A percentile compares a stretch with the other conserved stretches of the same genome.
Evolutionary conservation across 208 protist species (phyloP).

Genomic region (Acanthamoeba sp.): DNA sequence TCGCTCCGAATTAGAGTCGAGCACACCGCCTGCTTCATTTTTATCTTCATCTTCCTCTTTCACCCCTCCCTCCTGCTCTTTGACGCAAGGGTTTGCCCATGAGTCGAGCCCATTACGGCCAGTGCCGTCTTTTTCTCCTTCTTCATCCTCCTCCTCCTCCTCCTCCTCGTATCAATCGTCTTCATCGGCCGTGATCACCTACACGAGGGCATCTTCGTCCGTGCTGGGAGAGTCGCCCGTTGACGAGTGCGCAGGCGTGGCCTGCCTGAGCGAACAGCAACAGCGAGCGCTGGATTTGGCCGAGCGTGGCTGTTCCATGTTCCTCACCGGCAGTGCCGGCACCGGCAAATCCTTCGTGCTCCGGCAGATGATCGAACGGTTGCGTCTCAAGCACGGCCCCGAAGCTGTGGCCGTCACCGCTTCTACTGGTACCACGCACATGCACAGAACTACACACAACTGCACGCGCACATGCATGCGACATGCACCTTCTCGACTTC

Average conservation of each 20-base stretch:
- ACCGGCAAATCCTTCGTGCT: conserved; percentile 87
- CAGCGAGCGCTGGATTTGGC: conserved; percentile 29
- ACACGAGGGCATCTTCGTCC: neutral
- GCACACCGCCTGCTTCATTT: too few relatives aligned
- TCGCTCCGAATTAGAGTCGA: neutral
- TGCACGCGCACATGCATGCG: neutral
- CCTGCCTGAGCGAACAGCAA: conserved; percentile 66
- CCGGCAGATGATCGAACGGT: conserved; percentile 72
- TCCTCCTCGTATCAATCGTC: neutral
- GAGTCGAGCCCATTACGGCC: neutral
- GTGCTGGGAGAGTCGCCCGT: neutral
- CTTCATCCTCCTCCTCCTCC: neutral
- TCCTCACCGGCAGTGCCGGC: conserved; percentile 86
- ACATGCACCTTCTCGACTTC: too few relatives aligned
- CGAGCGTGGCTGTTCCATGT: conserved; percentile 73
- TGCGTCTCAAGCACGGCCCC: neutral
- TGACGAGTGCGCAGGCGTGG: neutral
- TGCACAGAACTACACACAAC: neutral
- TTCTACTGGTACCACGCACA: conserved; percentile 77
- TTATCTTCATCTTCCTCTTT: neutral
- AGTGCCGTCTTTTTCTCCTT: too few relatives aligned
- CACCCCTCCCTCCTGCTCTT: neutral
- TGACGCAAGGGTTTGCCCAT: neutral
- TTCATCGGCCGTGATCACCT: neutral
- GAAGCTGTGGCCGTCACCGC: conserved; percentile 79